phyloP scores from a whole-genome alignment of 148 eudicot species.

The Drosera capensis region DNA sequence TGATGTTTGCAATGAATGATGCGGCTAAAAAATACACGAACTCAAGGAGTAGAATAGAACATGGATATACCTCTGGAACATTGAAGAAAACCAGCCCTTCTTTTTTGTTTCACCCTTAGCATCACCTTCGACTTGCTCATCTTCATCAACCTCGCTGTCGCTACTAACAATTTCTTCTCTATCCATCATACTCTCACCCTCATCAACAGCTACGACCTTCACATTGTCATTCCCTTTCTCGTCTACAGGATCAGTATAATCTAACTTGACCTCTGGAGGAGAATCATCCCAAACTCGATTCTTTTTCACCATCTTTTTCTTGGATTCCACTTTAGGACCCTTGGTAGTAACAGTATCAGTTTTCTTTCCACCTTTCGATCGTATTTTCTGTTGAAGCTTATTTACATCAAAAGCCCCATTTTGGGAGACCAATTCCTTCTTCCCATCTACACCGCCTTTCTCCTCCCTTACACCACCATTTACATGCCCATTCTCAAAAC shows the following conservation, averaged over 20 bases:
- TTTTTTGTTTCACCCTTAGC: constrained; percentile 45
- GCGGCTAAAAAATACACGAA: not conserved
- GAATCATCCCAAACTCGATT: constrained; percentile 87
- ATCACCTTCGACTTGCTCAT: constrained; percentile 33
- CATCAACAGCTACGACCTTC: constrained; percentile 26
- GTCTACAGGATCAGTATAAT: constrained; percentile 66
- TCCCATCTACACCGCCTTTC: constrained; percentile 35
- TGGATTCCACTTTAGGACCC: constrained; percentile 49
- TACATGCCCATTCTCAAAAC: constrained; percentile 36
- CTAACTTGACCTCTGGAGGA: constrained; percentile 54
- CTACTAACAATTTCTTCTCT: constrained; percentile 80
- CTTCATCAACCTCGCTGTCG: constrained; percentile 70
- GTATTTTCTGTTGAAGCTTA: constrained; percentile 68
- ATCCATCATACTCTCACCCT: constrained; percentile 96
- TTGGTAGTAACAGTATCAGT: constrained; percentile 40
- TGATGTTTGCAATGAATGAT: not conserved
- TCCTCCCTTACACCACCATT: constrained; percentile 22
- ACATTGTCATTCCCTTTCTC: constrained; percentile 48
- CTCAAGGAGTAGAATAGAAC: not conserved
- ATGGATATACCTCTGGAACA: constrained; percentile 72
- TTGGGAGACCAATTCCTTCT: constrained; percentile 44
- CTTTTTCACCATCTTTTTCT: constrained; percentile 72
- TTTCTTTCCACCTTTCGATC: constrained; percentile 74
- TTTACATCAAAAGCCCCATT: constrained; percentile 82
- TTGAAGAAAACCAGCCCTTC: constrained; percentile 88